Conservation (phyloP, 1,284 basidiomycete species). For the Ustilago crameri region DNA sequence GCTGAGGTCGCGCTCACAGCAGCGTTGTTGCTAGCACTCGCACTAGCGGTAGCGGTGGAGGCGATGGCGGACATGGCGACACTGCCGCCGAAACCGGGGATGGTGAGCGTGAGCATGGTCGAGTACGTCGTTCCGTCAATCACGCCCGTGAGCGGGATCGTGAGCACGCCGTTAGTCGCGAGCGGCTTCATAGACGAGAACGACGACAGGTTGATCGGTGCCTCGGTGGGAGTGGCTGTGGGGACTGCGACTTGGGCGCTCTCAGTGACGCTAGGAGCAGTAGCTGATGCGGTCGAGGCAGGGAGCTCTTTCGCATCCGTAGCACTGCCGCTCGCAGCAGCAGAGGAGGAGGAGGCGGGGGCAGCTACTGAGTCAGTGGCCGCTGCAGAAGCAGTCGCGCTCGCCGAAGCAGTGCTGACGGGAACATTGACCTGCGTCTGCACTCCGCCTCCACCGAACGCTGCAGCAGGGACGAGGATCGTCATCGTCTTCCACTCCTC, state of each 20-base stretch:
- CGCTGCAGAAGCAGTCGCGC: neutral
- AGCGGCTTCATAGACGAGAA: conserved; percentile 26
- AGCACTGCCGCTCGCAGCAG: conserved; percentile 8
- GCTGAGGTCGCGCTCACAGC: conserved; percentile 3
- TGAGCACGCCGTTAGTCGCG: conserved; percentile 12
- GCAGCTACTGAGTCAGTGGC: conserved; percentile 1
- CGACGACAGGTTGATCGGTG: conserved; percentile 30
- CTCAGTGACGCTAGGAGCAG: neutral
- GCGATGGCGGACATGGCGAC: neutral
- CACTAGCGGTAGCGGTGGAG: conserved; percentile 3
- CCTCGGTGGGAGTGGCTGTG: no score
- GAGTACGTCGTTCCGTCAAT: conserved; percentile 37
- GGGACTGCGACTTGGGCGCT: neutral
- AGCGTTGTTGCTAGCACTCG: conserved; percentile 14
- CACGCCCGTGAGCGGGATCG: conserved; percentile 30
- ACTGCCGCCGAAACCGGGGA: conserved; percentile 15
- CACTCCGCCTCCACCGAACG: conserved; percentile 26
- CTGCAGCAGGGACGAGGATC: conserved; percentile 39
- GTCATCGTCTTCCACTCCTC: conserved; percentile 47
- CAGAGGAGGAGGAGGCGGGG: conserved; percentile 3
- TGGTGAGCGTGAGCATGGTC: conserved; percentile 35
- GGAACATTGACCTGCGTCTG: conserved; percentile 16
- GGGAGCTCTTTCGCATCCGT: conserved; percentile 6
- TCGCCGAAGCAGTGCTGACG: neutral
- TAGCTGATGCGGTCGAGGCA: conserved; percentile 4